Percentiles rank a stretch among this genome's conserved stretches.
Conservation (phyloP, 257 asterid species). For the Primulina tabacum region DNA sequence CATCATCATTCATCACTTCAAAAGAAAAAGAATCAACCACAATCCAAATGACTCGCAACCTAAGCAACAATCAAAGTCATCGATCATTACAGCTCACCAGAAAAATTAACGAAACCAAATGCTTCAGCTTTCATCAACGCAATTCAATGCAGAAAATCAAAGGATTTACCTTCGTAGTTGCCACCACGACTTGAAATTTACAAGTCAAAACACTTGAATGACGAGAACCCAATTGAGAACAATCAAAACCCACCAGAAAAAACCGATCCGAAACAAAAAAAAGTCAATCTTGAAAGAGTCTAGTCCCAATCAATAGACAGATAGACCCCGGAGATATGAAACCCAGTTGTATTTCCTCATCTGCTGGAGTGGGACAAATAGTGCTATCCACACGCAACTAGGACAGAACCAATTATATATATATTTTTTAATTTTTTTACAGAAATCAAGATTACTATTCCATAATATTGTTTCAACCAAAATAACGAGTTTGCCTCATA, state of each 20-base stretch:
- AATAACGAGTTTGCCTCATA: too few relatives aligned
- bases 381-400: not conserved
- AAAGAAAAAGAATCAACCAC: not conserved
- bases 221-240: slow-evolving; percentile 8
- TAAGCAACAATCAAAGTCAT: not conserved
- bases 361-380: not conserved
- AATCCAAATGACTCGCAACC: not conserved
- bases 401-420: not conserved
- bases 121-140: not conserved
- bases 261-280: not conserved
- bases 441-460: too few relatives aligned
- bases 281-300: slow-evolving; percentile 34
- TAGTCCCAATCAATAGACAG: not conserved
- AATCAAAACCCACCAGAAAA: slow-evolving; percentile 17
- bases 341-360: not conserved
- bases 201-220: slow-evolving; percentile 14
- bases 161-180: slow-evolving; percentile 13
- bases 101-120: not conserved
- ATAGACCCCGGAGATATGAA: not conserved
- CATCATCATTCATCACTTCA: slow-evolving; percentile 14
- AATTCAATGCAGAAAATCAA: not conserved
- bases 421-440: too few relatives aligned
- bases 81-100: not conserved
- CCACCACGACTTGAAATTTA: slow-evolving; percentile 2
- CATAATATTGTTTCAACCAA: too few relatives aligned